Evolutionary conservation across 192 early-diverging fungal genomes (phyloP), one percentile per base, ranked within the genome.

Genomic region (Linderina pennispora): DNA sequence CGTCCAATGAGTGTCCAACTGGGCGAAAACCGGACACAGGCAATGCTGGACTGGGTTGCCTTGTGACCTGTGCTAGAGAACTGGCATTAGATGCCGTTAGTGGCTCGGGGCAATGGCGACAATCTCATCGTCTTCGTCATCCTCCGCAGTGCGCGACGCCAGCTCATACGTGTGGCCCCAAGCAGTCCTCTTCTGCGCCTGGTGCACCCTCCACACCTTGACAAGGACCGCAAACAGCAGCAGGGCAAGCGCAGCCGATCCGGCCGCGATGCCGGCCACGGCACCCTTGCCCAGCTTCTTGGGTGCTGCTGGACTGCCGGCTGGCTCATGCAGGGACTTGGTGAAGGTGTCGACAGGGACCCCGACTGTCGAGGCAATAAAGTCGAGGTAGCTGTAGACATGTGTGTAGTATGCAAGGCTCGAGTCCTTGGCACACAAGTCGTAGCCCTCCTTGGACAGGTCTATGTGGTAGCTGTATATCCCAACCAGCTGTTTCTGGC

Each of bases 361-460:
- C n/a, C 35, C 21, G 3, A 32, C 21, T 2, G 33, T 14, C 11
- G 31, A 14, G 6, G 44, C 33, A 13, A 45, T 45, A 45, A 45
- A 45, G 3, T 25, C 44, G 4, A 45, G 44, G 18, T 45, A 45
- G 24, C 44, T 36, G 33, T 45, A 45, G 2, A 45, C 21, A 36
- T 45, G 44, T 7, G 44, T 45, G 33, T 35, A 45, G 23, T 35
- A 45, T 3, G 44, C 44, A 28, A 45, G 32, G 14, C 44, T 45
- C 21, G 44, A 34, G 44, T 45, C 35, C 18, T 45, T 45, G 18
- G 44, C 44, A 16, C 44, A 45, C 31, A 13, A 19, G 33, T 45
- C 24, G 21, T 45, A 45, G 9, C 44, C 44, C 32, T 36, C 33
- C 7, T 1, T 7, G 9, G 44, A 45, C 4, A 16, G 18, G 32